Conservation (phyloP, 2,329 filamentous ascomycete genomes). For the Fusarium chlamydosporum region DNA sequence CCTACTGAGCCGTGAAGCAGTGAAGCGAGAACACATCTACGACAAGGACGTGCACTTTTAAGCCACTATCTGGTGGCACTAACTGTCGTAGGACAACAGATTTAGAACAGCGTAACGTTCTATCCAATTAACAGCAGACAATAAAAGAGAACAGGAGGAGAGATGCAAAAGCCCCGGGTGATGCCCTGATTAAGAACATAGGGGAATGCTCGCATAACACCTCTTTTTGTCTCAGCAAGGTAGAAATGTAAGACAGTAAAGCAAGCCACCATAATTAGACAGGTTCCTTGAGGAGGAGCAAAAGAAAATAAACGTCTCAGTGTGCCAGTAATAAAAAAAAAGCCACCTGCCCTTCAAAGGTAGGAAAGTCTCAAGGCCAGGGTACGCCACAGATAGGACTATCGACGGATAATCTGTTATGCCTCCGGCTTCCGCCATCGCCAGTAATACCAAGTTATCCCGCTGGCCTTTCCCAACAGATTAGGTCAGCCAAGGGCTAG, state of each 20-base stretch:
- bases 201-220: constrained; percentile 4
- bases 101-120: background rate
- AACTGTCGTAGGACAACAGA: background rate
- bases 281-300: constrained; percentile 1
- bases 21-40: constrained; percentile 5
- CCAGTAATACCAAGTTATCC: constrained; percentile 4
- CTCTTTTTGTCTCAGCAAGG: constrained; percentile 1
- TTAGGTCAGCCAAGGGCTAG: constrained; percentile 5
- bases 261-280: background rate
- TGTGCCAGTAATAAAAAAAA: background rate
- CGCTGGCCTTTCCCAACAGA: constrained; percentile 1
- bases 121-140: constrained; percentile 12
- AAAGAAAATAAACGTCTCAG: constrained; percentile 8
- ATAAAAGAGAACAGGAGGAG: background rate
- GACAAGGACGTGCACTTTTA: background rate
- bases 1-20: background rate
- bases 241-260: constrained; percentile 3
- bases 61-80: constrained; percentile 1
- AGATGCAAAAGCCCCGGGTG: background rate
- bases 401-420: background rate
- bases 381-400: background rate
- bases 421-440: background rate
- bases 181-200: constrained; percentile 1
- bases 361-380: constrained; percentile 7
- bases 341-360: constrained; percentile 2